phyloP scores from a whole-genome alignment of 2,329 filamentous ascomycete species.

The Didymella pomorum region DNA sequence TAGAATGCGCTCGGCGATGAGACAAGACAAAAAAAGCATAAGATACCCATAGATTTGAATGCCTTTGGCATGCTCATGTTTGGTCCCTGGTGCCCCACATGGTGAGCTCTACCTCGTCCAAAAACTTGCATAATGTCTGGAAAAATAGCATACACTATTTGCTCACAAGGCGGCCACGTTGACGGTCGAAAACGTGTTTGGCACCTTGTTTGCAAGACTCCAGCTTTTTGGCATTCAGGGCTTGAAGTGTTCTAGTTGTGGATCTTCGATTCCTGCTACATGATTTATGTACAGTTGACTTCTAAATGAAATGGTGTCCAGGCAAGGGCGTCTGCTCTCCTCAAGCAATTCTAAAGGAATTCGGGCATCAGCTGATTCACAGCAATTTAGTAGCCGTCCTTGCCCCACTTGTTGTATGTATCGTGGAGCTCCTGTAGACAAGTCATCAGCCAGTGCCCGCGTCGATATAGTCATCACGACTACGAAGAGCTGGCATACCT shows the following conservation, averaged over 20 bases:
- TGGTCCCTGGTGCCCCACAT: neutral
- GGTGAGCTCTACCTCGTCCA: neutral
- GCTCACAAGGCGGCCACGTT: no score
- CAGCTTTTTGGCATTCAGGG: neutral
- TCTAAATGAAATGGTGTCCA: slow-evolving; percentile 21
- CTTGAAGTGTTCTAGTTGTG: slow-evolving; percentile 2
- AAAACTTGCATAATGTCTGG: neutral
- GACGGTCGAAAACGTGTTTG: neutral
- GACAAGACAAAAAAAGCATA: slow-evolving; percentile 11
- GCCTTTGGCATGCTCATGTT: slow-evolving; percentile 11
- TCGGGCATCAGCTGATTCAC: slow-evolving; percentile 3
- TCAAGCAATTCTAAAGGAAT: slow-evolving; percentile 20
- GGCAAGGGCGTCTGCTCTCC: slow-evolving; percentile 20
- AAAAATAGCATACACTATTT: neutral
- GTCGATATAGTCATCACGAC: slow-evolving; percentile 3
- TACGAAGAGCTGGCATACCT: slow-evolving; percentile 51
- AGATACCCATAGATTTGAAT: slow-evolving; percentile 30
- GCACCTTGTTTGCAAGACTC: neutral
- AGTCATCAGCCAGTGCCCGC: slow-evolving; percentile 11
- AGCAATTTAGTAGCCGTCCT: slow-evolving; percentile 76
- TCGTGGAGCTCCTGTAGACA: slow-evolving; percentile 80
- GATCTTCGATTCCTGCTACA: slow-evolving; percentile 21
- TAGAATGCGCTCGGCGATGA: neutral
- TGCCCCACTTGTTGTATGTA: slow-evolving; percentile 99
- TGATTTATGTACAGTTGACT: slow-evolving; percentile 31